These are phyloP conservation scores for Scutellaria galericulata DNA, from an alignment of 257 asterid genomes.

Conservation along the genomic window DNA sequence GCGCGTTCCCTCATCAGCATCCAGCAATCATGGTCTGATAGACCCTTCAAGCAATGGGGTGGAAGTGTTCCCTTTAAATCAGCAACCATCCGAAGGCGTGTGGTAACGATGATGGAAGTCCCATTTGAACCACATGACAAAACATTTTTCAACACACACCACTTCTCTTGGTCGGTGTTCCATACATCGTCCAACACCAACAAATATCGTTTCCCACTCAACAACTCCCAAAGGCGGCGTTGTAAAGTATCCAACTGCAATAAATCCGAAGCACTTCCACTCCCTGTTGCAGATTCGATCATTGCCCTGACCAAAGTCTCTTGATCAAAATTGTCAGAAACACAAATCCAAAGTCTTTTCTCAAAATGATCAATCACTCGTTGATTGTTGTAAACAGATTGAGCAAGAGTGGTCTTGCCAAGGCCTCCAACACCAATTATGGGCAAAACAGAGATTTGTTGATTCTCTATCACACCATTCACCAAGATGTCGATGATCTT, in stretches of 20 bases:
- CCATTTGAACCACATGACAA: slow-evolving; percentile 39
- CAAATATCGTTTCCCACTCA: slow-evolving; percentile 37
- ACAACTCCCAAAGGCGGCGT: slow-evolving; percentile 25
- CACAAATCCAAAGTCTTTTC: slow-evolving; percentile 41
- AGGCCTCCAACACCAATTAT: slow-evolving; percentile 37
- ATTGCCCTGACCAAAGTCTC: no score
- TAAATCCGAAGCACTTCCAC: neutral
- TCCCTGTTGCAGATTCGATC: slow-evolving; percentile 21
- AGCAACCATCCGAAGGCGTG: slow-evolving; percentile 24
- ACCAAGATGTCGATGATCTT: slow-evolving; percentile 27
- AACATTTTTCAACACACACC: slow-evolving; percentile 29
- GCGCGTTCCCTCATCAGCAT: slow-evolving; percentile 33
- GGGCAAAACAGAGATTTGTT: no score
- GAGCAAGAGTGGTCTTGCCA: slow-evolving; percentile 41
- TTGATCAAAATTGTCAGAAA: slow-evolving; percentile 39
- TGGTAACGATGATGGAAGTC: slow-evolving; percentile 36
- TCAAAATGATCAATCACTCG: slow-evolving; percentile 32
- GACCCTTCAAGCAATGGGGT: slow-evolving; percentile 1
- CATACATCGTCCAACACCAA: slow-evolving; percentile 34
- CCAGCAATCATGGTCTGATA: slow-evolving; percentile 34
- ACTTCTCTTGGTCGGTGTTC: slow-evolving; percentile 36
- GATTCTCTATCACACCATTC: no score
- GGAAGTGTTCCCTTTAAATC: slow-evolving; percentile 35
- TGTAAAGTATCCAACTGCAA: slow-evolving; percentile 30
- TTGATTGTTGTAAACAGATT: slow-evolving; percentile 26